Base-by-base conservation (phyloP, 1,284 basidiomycete species). In the Neolentinus lepideus region DNA sequence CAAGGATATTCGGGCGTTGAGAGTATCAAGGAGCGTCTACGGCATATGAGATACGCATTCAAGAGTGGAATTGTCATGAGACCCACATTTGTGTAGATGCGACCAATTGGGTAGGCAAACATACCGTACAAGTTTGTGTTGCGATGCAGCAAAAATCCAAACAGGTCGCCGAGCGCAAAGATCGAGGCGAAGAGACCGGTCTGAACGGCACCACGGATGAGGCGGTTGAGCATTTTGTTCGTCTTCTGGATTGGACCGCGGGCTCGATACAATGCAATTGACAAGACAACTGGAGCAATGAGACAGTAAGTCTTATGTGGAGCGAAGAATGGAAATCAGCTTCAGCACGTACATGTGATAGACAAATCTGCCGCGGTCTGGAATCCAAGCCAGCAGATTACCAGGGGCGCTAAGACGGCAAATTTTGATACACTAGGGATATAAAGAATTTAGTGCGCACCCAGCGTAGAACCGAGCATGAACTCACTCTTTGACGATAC, bases 171-270 rank as follows among this genome's bases (percentile, higher is more conserved):
- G 22, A 77, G 52, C 11, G 76, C 71, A 59, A 79, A 80, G 3
- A 78, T 64, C 0, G 67, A 70, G 1, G 69, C 72, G 46, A 80
- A 77, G 9, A 78, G 57, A 46, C 71, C 72, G 0, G 78, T 79
- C 57, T 78, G 78, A 19, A 80, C 65, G 16, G 75, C 75, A 24
- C 73, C 74, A 35, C 77, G 70, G 57, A 78, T 78, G 1, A 79
- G 65, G 33, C 71, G 69, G 56, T 75, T 73, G 58, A 80, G 67
- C 21, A 77, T 67, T 0, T 66, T 73, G 56, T 80, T 76, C 2
- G 74, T 78, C 54, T 62, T 69, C 19, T 63, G 66, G 62, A 76
- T 74, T 10, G 77, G 78, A 9, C 75, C 77, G 47, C 72, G 67
- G 2, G 72, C 73, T n/a, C 68, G 70, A 24, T 58, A 57, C 21